Evolutionary conservation across 768 basidiomycete genomes (phyloP).

Genomic region (Mycena maculata): DNA sequence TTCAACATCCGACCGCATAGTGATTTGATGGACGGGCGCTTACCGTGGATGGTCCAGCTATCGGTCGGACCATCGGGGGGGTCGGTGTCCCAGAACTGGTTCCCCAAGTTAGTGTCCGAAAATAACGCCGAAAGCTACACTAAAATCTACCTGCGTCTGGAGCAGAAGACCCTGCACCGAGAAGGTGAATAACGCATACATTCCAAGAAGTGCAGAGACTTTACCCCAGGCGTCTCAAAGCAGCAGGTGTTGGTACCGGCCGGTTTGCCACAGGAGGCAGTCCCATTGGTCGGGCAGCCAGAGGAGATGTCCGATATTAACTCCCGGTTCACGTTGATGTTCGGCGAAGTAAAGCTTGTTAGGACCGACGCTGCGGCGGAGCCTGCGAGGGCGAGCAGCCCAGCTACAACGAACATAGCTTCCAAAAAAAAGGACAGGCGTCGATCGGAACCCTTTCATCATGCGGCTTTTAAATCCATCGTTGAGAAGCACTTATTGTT

Average conservation of each 20-base stretch:
- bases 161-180: conserved; percentile 50
- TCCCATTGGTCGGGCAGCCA: conserved; percentile 26
- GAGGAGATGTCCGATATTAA: conserved; percentile 23
- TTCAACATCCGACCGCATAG: neutral
- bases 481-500: conserved; percentile 25
- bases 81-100: conserved; percentile 65
- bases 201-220: neutral
- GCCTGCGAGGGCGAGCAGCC: conserved; percentile 15
- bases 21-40: neutral
- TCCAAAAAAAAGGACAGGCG: neutral
- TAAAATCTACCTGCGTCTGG: conserved; percentile 49
- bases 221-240: conserved; percentile 56
- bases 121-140: neutral
- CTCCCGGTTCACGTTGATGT: neutral
- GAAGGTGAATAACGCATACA: neutral
- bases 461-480: neutral
- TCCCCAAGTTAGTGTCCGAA: neutral
- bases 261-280: conserved; percentile 26
- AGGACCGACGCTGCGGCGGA: conserved; percentile 10
- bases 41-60: conserved; percentile 63
- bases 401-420: conserved; percentile 16
- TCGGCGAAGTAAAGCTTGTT: conserved; percentile 3
- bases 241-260: conserved; percentile 51
- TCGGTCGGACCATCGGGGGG: conserved; percentile 57
- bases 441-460: neutral